Percentiles rank a stretch among this genome's conserved stretches.
Evolutionary conservation across 495 filamentous ascomycete genomes (phyloP).

Genomic region (Penicillium verhagenii): DNA sequence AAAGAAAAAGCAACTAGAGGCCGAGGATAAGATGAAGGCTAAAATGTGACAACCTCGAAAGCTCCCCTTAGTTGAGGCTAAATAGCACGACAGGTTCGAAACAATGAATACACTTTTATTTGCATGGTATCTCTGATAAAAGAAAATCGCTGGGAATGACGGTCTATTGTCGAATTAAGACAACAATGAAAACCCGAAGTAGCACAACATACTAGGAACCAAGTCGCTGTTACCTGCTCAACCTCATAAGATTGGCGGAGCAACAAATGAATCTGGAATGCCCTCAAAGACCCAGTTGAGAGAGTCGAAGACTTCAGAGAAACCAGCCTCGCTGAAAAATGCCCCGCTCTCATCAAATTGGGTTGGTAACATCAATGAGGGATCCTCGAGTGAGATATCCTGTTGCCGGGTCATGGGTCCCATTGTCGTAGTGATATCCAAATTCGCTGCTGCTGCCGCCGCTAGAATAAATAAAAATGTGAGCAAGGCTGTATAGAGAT

Average conservation of each 20-base stretch:
- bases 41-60: neutral
- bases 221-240: neutral
- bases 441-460: slow-evolving; percentile 29
- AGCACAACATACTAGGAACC: neutral
- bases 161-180: slow-evolving; percentile 13
- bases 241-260: slow-evolving; percentile 38
- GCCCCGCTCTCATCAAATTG: slow-evolving; percentile 43
- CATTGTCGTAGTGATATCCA: slow-evolving; percentile 26
- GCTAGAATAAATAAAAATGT: slow-evolving; percentile 5
- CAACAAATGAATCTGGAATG: slow-evolving; percentile 44
- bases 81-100: neutral
- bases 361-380: slow-evolving; percentile 36
- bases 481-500: no score
- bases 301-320: slow-evolving; percentile 49
- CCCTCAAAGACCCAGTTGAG: slow-evolving; percentile 52
- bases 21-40: slow-evolving; percentile 9
- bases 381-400: slow-evolving; percentile 34
- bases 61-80: neutral
- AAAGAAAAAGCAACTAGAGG: slow-evolving; percentile 16
- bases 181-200: neutral
- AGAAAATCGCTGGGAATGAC: slow-evolving; percentile 10
- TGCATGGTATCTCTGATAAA: slow-evolving; percentile 24
- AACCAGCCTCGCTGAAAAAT: slow-evolving; percentile 46
- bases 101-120: slow-evolving; percentile 20
- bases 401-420: slow-evolving; percentile 30